Base-by-base conservation (phyloP, 306 rosid species). In the Carpinus viminea region DNA sequence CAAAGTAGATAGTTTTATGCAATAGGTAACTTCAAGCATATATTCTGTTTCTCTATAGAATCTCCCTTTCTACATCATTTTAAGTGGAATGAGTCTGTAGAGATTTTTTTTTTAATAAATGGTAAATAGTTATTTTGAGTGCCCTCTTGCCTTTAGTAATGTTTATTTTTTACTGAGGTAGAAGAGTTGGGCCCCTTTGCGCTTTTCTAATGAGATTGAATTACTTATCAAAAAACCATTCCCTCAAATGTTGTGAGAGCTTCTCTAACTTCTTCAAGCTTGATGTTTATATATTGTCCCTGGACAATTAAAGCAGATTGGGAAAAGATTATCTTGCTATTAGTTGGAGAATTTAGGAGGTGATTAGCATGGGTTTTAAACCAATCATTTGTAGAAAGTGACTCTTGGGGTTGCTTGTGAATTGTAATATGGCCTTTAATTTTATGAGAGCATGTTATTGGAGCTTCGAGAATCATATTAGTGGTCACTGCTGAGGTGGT, bases 1-100 rank as follows among this genome's bases (percentile, higher is more conserved):
- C 55, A 46, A 57, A 74, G 81, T 46, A 28, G 68, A 62, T 53
- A 52, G 46, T 74, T 74, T 47, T 72, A 38, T 43, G 66, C 54
- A 17, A 21, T 43, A 17, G 18, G 47, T 64, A 12, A 64, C 70
- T 64, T 64, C 70, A 36, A 31, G 69, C 20, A 4, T 62, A 62
- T 62, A 31, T 31, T 31, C 69, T 7, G 4, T 15, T 61, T 62
- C 21, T 0, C 41, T 62, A 31, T 60, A 16, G 18, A 12, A 62
- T 62, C 45, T 31, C 8, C 41, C 5, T 12, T 62, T 62, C 20
- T 56, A 20, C 28, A 20, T 20, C n/a, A 56, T 20, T 8, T 7
- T 56, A 18, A 20, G 28, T 18, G 2, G 62, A 20, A 20, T 56
- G 31, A 56, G 62, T 56, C 20, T 12, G 28, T 56, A 53, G 21